These are phyloP conservation scores for Russula lepida DNA, from an alignment of 768 basidiomycete species.

Conservation along the genomic window DNA sequence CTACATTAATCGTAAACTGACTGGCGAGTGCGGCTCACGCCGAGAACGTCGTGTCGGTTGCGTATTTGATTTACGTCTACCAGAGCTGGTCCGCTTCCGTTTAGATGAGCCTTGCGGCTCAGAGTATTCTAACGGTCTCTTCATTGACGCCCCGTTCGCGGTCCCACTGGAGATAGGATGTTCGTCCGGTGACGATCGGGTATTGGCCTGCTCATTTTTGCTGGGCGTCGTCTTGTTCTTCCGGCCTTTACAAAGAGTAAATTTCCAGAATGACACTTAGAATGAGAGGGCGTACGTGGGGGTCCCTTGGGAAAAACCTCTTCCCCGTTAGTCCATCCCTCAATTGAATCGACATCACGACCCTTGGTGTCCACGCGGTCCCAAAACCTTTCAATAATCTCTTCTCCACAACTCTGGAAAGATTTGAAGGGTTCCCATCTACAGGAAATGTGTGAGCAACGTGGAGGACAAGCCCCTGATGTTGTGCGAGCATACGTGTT, in stretches of 20 bases:
- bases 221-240: not conserved
- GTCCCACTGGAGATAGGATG: not conserved
- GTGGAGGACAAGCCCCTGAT: not conserved
- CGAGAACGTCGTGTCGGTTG: not conserved
- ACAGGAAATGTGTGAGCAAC: not conserved
- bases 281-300: constrained; percentile 6
- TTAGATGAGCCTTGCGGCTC: not conserved
- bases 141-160: not conserved
- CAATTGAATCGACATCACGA: constrained; percentile 9
- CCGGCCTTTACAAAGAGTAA: constrained; percentile 5
- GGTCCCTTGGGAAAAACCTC: constrained; percentile 17
- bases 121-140: not conserved
- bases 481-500: constrained; percentile 16
- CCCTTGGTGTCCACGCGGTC: constrained; percentile 15
- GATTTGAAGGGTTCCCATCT: constrained; percentile 21
- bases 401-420: constrained; percentile 16
- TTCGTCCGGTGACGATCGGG: not conserved
- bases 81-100: constrained; percentile 6
- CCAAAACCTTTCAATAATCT: constrained; percentile 13
- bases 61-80: constrained; percentile 7
- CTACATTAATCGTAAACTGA: not conserved
- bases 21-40: not conserved
- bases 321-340: constrained; percentile 18
- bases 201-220: not conserved
- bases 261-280: not conserved